Conservation (phyloP, 345 rosid species). For the Eucalyptus curtisii region DNA sequence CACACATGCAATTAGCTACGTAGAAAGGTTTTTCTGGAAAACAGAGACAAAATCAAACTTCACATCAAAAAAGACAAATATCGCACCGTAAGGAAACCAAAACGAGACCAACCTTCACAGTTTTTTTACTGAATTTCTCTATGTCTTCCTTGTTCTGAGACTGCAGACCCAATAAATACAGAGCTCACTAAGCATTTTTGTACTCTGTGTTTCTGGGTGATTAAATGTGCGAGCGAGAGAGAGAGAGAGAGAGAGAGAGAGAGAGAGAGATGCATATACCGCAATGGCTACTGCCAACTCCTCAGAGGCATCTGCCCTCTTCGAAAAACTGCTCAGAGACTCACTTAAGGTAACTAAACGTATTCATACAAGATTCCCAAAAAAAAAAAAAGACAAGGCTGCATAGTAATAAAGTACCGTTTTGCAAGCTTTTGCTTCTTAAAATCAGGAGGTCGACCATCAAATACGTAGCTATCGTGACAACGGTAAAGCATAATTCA, state of each 20-base stretch:
- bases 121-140: conserved; percentile 86
- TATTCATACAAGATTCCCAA: neutral
- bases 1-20: neutral
- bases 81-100: neutral
- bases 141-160: conserved; percentile 77
- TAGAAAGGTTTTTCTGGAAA: neutral
- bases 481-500: neutral
- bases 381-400: neutral
- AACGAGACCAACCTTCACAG: conserved; percentile 55
- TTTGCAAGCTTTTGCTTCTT: conserved; percentile 82
- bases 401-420: conserved; percentile 23
- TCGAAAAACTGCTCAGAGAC: neutral
- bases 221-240: too few relatives aligned
- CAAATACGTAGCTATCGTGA: conserved; percentile 65
- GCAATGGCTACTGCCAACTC: neutral
- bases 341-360: neutral
- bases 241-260: too few relatives aligned
- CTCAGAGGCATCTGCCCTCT: neutral
- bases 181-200: neutral
- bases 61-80: neutral
- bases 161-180: conserved; percentile 13
- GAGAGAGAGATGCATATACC: neutral
- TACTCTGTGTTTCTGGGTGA: neutral
- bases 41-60: neutral
- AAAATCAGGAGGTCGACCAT: conserved; percentile 81